A percentile compares a stretch with the other conserved stretches of the same genome.
Evolutionary conservation across 106 monocot species (phyloP).

Genomic region (Acorus gramineus): DNA sequence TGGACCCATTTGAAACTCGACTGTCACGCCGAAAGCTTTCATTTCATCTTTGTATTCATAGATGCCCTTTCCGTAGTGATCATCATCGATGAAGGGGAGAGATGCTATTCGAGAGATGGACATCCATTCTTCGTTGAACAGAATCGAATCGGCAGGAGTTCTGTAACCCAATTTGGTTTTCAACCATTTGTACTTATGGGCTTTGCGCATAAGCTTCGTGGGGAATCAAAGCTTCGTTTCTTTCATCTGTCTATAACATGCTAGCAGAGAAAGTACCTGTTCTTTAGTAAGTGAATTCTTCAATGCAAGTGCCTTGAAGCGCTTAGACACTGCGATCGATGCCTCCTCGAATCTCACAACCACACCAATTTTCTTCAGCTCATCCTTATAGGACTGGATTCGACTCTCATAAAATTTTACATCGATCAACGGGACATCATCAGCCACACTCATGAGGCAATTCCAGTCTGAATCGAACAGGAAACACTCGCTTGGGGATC

Average conservation of each 20-base stretch:
- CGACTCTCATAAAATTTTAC: slow-evolving; percentile 19
- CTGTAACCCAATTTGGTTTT: slow-evolving; percentile 15
- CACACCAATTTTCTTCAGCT: slow-evolving; percentile 31
- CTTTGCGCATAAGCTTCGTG: slow-evolving; percentile 8
- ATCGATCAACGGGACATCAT: slow-evolving; percentile 32
- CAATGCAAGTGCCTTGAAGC: slow-evolving; percentile 17
- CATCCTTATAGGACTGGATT: slow-evolving; percentile 23
- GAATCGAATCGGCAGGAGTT: slow-evolving; percentile 23
- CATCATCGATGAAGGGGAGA: slow-evolving; percentile 33
- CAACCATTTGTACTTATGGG: slow-evolving; percentile 25
- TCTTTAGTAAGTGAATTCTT: slow-evolving; percentile 10
- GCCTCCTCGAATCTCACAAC: slow-evolving; percentile 18
- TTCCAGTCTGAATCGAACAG: slow-evolving; percentile 28
- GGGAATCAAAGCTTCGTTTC: background rate
- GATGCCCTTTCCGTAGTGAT: slow-evolving; percentile 18
- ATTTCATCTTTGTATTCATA: slow-evolving; percentile 4
- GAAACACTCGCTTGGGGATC: slow-evolving; percentile 15
- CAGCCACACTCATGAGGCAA: slow-evolving; percentile 24
- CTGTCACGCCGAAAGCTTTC: background rate
- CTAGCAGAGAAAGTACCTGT: slow-evolving; percentile 24
- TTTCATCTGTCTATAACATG: slow-evolving; percentile 15
- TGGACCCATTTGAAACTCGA: background rate
- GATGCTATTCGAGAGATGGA: slow-evolving; percentile 15
- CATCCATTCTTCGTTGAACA: slow-evolving; percentile 25
- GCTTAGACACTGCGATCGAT: slow-evolving; percentile 17